phyloP scores from a whole-genome alignment of 768 basidiomycete genomes.

The Strobilomyces echinocephalus region DNA sequence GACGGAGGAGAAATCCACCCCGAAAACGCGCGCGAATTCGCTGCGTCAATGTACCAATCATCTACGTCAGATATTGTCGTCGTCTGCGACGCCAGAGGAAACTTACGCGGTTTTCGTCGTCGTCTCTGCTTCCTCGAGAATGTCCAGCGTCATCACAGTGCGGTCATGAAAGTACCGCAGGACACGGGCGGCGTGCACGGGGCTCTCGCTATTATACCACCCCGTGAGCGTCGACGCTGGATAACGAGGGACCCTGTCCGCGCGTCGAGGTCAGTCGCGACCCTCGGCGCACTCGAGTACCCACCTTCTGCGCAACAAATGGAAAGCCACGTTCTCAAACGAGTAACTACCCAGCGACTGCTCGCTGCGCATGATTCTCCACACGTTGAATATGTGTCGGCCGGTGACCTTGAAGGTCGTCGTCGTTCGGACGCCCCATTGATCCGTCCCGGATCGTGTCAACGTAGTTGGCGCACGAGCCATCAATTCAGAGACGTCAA shows the following conservation, averaged over 20 bases:
- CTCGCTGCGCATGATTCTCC: slow-evolving; percentile 89
- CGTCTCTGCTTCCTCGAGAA: slow-evolving; percentile 2
- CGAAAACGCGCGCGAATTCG: slow-evolving; percentile 96
- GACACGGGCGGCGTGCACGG: slow-evolving; percentile 48
- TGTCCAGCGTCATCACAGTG: slow-evolving; percentile 46
- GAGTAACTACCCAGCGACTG: slow-evolving; percentile 73
- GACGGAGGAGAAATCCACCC: slow-evolving; percentile 95
- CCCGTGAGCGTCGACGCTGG: slow-evolving; percentile 52
- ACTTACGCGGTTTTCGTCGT: slow-evolving; percentile 4
- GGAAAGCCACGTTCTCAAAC: slow-evolving; percentile 86
- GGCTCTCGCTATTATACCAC: slow-evolving; percentile 61
- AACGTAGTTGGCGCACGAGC: slow-evolving; percentile 62
- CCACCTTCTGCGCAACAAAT: slow-evolving; percentile 72
- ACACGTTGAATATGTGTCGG: slow-evolving; percentile 87
- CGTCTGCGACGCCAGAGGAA: neutral
- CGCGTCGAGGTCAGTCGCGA: neutral
- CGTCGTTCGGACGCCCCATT: slow-evolving; percentile 70
- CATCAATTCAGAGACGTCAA: slow-evolving; percentile 68
- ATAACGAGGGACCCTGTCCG: slow-evolving; percentile 71
- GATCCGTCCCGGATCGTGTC: slow-evolving; percentile 38
- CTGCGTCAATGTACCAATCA: slow-evolving; percentile 37
- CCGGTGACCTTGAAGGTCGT: slow-evolving; percentile 83
- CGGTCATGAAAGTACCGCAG: slow-evolving; percentile 62
- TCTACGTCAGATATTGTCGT: neutral
- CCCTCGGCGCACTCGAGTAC: slow-evolving; percentile 9